Base-by-base conservation (phyloP, 164 flowering plant genomes). In the Echeveria elegans region DNA sequence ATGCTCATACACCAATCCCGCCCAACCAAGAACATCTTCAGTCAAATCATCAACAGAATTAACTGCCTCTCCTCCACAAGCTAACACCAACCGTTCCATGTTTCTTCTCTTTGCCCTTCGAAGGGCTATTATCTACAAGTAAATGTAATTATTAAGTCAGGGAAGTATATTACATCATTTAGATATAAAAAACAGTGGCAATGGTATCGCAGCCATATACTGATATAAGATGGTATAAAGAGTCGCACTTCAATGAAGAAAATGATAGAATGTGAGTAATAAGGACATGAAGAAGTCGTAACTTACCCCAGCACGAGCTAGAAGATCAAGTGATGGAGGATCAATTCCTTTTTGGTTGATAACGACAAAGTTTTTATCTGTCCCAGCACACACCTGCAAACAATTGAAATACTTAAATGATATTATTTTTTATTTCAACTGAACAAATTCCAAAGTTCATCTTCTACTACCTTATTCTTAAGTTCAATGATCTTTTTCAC, bases 11-110 rank as follows among this genome's bases (percentile, higher is more conserved):
- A 95, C 99, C 65, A 95, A 77, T 70, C 99, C 99, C 69, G 99
- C 99, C 99, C 99, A 95, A 48, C 99, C 99, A 83, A 95, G 97
- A 75, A 87, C 86, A 53, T 88, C 96, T 50, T 90, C 86, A 64
- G 89, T 83, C 48, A 95, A 71, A 63, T 90, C 97, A 75, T 90
- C 96, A 50, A 95, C 97, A 62, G 97, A 91, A 71, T 92, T 92
- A 14, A 95, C 94, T 74, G 97, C 97, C 73, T 95, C 99, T 40
- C 99, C 99, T 52, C 99, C 99, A 82, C 97, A 92, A 64, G 97
- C 97, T 86, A 95, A 81, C 65, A 95, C 85, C 76, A 92, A 74
- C 2, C 97, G 76, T 73, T 92, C 99, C 97, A 92, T 90, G 67
- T 92, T 95, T 77, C 99, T 90, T 71, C 97, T 88, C 77, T 95